A percentile compares a stretch with the other conserved stretches of the same genome.
Conservation (phyloP, 495 filamentous ascomycete genomes). For the Monascus purpureus region DNA sequence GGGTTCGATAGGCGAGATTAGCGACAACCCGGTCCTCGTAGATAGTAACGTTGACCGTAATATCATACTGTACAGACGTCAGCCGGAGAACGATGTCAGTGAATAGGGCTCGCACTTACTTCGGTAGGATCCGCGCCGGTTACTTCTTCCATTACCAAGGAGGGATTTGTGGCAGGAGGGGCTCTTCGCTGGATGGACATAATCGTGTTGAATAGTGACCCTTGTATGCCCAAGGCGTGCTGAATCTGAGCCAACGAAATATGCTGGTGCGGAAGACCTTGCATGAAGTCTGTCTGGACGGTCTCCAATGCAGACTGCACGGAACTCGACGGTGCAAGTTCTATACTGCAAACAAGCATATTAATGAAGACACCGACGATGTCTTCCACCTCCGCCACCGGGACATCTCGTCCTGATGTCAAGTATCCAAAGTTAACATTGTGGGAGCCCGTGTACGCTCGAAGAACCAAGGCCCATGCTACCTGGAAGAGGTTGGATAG, state of each 20-base stretch:
- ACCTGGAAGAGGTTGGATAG: too few species aligned
- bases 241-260: slow-evolving; percentile 23
- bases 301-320: slow-evolving; percentile 11
- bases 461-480: too few species aligned
- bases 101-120: too few species aligned
- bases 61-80: too few species aligned
- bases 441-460: slow-evolving; percentile 23
- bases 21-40: too few species aligned
- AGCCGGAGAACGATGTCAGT: too few species aligned
- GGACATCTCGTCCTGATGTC: slow-evolving; percentile 15
- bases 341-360: slow-evolving; percentile 21
- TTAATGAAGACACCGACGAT: slow-evolving; percentile 23
- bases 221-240: slow-evolving; percentile 19
- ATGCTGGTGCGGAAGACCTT: slow-evolving; percentile 17
- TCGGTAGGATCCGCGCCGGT: too few species aligned
- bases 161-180: neutral
- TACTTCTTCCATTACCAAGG: too few species aligned
- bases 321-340: slow-evolving; percentile 6
- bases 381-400: slow-evolving; percentile 12
- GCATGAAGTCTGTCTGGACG: slow-evolving; percentile 18
- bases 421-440: slow-evolving; percentile 30
- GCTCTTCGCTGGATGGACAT: neutral
- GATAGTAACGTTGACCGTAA: too few species aligned
- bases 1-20: too few species aligned
- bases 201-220: neutral